Evolutionary conservation across 2,329 filamentous ascomycete genomes (phyloP).

Genomic region (Diaporthe eres): DNA sequence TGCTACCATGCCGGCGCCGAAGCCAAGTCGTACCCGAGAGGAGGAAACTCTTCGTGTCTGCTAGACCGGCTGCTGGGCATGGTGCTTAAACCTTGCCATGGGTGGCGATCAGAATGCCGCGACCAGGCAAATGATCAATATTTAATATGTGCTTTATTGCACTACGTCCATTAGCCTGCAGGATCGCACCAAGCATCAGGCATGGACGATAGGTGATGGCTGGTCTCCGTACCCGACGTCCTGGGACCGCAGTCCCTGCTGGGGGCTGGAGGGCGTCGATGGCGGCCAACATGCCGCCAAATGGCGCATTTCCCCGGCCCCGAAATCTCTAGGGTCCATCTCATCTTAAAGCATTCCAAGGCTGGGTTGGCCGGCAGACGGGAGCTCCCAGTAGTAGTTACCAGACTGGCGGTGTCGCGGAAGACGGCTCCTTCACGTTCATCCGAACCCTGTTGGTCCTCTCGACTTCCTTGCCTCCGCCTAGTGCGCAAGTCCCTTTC

Average conservation of each 20-base stretch:
- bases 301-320: slow-evolving; percentile 12
- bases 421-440: slow-evolving; percentile 18
- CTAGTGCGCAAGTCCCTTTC: slow-evolving; percentile 11
- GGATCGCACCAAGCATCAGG: slow-evolving; percentile 35
- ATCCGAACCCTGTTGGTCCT: slow-evolving; percentile 28
- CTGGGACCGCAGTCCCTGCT: slow-evolving; percentile 20
- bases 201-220: slow-evolving; percentile 14
- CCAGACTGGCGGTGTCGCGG: slow-evolving; percentile 38
- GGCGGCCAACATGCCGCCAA: slow-evolving; percentile 26
- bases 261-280: slow-evolving; percentile 3
- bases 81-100: not conserved
- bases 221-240: slow-evolving; percentile 7
- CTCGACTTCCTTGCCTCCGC: slow-evolving; percentile 10
- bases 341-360: slow-evolving; percentile 24
- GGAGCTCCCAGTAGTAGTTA: slow-evolving; percentile 37
- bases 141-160: slow-evolving; percentile 21
- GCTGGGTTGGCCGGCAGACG: slow-evolving; percentile 34
- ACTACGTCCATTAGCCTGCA: slow-evolving; percentile 19
- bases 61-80: not conserved
- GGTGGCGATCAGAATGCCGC: slow-evolving; percentile 28
- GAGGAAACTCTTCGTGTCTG: slow-evolving; percentile 16
- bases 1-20: slow-evolving; percentile 18
- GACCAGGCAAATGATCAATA: slow-evolving; percentile 17
- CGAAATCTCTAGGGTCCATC: slow-evolving; percentile 6
- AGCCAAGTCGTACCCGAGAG: slow-evolving; percentile 16